A percentile compares a stretch with the other conserved stretches of the same genome.
Evolutionary conservation across 495 filamentous ascomycete genomes (phyloP).

Genomic region (Podospora fimiseda): DNA sequence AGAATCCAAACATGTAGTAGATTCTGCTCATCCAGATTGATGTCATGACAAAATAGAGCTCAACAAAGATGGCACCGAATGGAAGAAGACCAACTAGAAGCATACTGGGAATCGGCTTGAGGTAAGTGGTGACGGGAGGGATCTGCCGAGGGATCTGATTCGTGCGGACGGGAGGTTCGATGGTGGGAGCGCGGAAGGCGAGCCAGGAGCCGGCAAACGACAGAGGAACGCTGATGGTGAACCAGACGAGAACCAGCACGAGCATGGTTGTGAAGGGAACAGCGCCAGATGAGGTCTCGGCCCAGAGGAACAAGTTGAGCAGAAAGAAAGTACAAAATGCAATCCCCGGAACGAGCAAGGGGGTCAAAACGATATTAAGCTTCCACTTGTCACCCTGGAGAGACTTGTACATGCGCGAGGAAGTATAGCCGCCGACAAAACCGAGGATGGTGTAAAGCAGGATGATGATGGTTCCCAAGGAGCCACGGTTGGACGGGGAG

Average conservation of each 20-base stretch:
- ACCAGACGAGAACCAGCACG: constrained; percentile 88
- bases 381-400: constrained; percentile 92
- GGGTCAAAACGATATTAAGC: constrained; percentile 82
- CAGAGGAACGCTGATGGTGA: constrained; percentile 87
- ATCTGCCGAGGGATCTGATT: constrained; percentile 98
- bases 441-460: constrained; percentile 88
- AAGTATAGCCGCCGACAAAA: constrained; percentile 88
- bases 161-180: constrained; percentile 79
- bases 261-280: constrained; percentile 97
- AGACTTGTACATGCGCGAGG: constrained; percentile 82
- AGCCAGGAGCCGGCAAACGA: constrained; percentile 89
- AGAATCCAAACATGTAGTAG: constrained; percentile 99
- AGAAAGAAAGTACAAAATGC: constrained; percentile 89
- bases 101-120: constrained; percentile 79
- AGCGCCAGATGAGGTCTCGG: constrained; percentile 79
- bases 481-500: constrained; percentile 89
- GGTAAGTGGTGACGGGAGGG: constrained; percentile 70
- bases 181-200: constrained; percentile 61
- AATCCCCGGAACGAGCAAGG: constrained; percentile 74
- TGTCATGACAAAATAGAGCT: constrained; percentile 97
- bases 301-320: constrained; percentile 94
- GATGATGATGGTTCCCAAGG: constrained; percentile 84
- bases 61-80: constrained; percentile 93
- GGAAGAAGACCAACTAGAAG: constrained; percentile 85
- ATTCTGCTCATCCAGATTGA: constrained; percentile 96